These are phyloP conservation scores for Blastomyces percursus DNA, from an alignment of 2,329 filamentous ascomycete genomes.

Conservation along the genomic window DNA sequence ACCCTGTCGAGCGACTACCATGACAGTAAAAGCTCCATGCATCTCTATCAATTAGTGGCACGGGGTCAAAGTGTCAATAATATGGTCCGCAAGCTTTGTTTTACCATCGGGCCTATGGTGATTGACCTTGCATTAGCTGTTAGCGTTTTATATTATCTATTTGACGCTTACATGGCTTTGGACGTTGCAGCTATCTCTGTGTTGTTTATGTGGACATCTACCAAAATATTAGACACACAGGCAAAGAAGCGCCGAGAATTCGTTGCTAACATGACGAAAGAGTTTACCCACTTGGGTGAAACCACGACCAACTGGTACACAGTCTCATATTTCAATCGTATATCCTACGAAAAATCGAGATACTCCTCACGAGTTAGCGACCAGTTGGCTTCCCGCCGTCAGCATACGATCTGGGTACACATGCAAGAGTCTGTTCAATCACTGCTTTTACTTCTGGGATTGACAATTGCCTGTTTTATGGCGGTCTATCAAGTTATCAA, in stretches of 20 bases:
- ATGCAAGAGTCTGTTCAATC: slow-evolving; percentile 33
- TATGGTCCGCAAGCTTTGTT: slow-evolving; percentile 49
- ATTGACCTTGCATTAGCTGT: slow-evolving; percentile 53
- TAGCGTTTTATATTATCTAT: slow-evolving; percentile 49
- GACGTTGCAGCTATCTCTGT: slow-evolving; percentile 38
- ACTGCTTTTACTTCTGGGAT: slow-evolving; percentile 39
- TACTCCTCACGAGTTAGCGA: slow-evolving; percentile 35
- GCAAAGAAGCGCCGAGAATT: slow-evolving; percentile 29
- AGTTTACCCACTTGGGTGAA: slow-evolving; percentile 47
- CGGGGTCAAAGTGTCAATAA: slow-evolving; percentile 51
- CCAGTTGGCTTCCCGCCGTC: slow-evolving; percentile 28
- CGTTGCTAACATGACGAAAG: slow-evolving; percentile 36
- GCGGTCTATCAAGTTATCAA: slow-evolving; percentile 44
- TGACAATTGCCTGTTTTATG: slow-evolving; percentile 41
- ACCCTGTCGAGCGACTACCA: slow-evolving; percentile 61
- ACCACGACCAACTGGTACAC: slow-evolving; percentile 51
- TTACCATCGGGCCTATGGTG: slow-evolving; percentile 51
- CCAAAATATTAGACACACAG: slow-evolving; percentile 30
- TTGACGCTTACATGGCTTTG: slow-evolving; percentile 50
- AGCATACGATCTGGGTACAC: slow-evolving; percentile 25
- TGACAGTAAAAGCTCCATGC: slow-evolving; percentile 52
- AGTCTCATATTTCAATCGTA: slow-evolving; percentile 47
- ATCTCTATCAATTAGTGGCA: slow-evolving; percentile 53
- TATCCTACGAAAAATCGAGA: slow-evolving; percentile 42
- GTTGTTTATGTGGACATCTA: slow-evolving; percentile 44